Evolutionary conservation across 768 basidiomycete species (phyloP), one percentile per base, ranked within the genome.

Genomic region (Neoboletus brunneissimus): DNA sequence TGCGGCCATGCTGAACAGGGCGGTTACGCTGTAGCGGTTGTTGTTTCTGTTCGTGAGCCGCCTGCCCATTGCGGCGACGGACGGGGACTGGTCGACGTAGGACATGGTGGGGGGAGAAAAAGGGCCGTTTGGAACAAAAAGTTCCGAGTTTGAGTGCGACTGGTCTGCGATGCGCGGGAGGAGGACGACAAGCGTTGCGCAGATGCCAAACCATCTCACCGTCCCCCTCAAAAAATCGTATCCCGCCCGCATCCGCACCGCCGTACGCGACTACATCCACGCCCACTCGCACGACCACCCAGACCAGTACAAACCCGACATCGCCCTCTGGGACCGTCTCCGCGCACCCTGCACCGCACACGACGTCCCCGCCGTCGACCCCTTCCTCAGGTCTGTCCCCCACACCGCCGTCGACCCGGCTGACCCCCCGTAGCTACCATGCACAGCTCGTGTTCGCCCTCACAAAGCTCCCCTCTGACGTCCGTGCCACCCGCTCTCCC

Each of bases 1-100:
- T 35, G 96, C 96, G 13, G 95, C 96, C 88, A 98, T 94, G 67
- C 91, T 93, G 72, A 96, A 98, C 63, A 98, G 79, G 27, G 93
- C 93, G 48, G 91, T 98, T 38, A 98, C 95, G 72, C 89, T 91
- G 76, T 97, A 96, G 56, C 95, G 88, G 76, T 97, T 96, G 62
- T 92, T 95, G 72, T 93, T 97, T 72, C 95, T 79, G 79, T 94
- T 94, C 35, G 91, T 91, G 68, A 91, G 80, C 31, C 91, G 82
- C 64, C 89, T 84, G 61, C 83, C 75, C 59, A 86, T 87, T 67
- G 86, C 79, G 64, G 82, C 78, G 59, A 79, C 80, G 50, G 89
- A 27, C 27, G 76, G 73, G 40, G 87, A 78, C 56, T 79, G 76
- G 56, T 86, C 85, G 62, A 76, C 68, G 67, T 82, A 89, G 68